Evolutionary conservation across 306 rosid species (phyloP), one percentile per base, ranked within the genome.

Genomic region (Dicorynia guianensis): DNA sequence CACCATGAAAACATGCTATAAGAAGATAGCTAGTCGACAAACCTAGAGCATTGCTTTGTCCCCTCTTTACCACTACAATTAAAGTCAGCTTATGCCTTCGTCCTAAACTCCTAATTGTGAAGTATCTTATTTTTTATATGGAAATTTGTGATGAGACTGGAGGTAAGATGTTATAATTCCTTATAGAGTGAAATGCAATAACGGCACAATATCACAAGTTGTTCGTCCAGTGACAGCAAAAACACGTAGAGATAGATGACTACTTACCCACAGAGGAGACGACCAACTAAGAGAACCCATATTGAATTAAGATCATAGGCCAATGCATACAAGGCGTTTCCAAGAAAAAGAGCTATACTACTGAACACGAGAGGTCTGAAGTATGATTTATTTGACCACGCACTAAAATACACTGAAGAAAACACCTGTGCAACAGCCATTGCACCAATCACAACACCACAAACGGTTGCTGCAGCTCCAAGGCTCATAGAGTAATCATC

Each of bases 351-450:
- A 80, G 74, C 93, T 42, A 96, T 42, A 75, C 99, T 96, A 74
- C 99, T 96, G 87, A 96, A 96, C 57, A 96, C 81, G 71, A 96
- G 99, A 78, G 99, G 99, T 76, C 71, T 89, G 80, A 90, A 96
- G 88, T 92, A 92, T 12, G 99, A 93, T 80, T 65, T 91, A 81
- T 96, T 96, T 80, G 99, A 96, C 99, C 99, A 96, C 6, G 99
- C 98, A 79, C 99, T 96, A 74, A 96, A 96, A 80, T 96, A 96
- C 82, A 96, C 99, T 0, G 98, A 96, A 56, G 98, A 93, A 83
- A 96, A 93, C 80, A 96, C 89, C 76, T 96, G 99, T 7, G 99
- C 99, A 76, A 96, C 93, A 68, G 99, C 99, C 99, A 96, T 96
- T 49, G 98, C 91, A 61, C 99, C 99, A 67, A 96, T 96, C 25